phyloP scores from a whole-genome alignment of 176 grass and related monocot genomes.

The Zea luxurians region DNA sequence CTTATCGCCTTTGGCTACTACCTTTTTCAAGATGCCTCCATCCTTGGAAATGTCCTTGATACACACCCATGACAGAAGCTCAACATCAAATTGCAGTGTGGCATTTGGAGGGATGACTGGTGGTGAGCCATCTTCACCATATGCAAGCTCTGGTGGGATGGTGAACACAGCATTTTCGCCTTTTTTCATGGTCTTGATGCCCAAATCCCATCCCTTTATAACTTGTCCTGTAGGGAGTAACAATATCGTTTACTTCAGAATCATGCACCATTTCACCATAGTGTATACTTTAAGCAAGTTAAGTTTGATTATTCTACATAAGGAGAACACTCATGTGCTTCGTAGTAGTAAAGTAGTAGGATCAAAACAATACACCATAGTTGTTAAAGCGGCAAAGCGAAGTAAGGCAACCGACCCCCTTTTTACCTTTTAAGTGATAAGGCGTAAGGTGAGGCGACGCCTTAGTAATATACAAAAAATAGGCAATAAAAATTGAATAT shows the following conservation, averaged over 20 bases:
- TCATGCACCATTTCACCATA: not conserved
- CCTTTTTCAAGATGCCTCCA: slow-evolving; percentile 76
- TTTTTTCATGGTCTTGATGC: slow-evolving; percentile 91
- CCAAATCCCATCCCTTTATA: slow-evolving; percentile 93
- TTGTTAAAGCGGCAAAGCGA: no score
- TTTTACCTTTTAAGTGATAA: no score
- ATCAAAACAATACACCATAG: not conserved
- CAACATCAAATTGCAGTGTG: slow-evolving; percentile 78
- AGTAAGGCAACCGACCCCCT: no score
- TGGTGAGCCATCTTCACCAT: slow-evolving; percentile 73
- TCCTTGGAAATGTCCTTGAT: slow-evolving; percentile 88
- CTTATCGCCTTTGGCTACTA: slow-evolving; percentile 72
- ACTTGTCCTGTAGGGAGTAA: slow-evolving; percentile 58
- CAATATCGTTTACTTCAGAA: not conserved
- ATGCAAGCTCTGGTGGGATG: slow-evolving; percentile 76
- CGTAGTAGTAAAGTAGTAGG: not conserved
- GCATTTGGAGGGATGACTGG: slow-evolving; percentile 75
- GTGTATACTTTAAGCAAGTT: not conserved
- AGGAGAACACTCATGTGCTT: not conserved
- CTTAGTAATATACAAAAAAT: no score
- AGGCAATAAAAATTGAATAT: no score
- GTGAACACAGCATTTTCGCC: slow-evolving; percentile 88
- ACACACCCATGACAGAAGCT: slow-evolving; percentile 75
- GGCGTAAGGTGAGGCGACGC: no score
- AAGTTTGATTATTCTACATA: not conserved